These are phyloP conservation scores for Xylaria acuta DNA, from an alignment of 495 filamentous ascomycete genomes.

Conservation along the genomic window DNA sequence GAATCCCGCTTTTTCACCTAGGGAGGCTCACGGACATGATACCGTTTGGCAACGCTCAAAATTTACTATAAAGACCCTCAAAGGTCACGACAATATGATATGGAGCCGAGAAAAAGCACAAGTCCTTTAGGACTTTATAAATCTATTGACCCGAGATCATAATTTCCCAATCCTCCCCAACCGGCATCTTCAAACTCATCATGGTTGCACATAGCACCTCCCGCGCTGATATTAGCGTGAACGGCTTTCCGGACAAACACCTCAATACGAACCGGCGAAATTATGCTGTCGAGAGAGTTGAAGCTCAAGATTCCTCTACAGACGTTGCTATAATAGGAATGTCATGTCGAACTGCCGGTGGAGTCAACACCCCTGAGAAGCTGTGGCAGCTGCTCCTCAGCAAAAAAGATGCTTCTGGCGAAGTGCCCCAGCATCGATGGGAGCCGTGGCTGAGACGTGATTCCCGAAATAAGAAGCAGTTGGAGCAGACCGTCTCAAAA, in stretches of 20 bases:
- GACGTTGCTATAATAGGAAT: constrained; percentile 40
- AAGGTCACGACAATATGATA: not conserved
- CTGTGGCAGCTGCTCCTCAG: constrained; percentile 42
- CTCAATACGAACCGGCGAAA: not conserved
- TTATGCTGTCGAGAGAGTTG: not conserved
- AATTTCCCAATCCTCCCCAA: not conserved
- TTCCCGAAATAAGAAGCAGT: constrained; percentile 36
- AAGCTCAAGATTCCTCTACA: not conserved
- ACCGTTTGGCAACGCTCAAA: not conserved
- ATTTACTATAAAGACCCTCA: not conserved
- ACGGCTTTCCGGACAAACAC: not conserved
- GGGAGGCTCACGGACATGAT: not conserved
- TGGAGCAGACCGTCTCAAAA: constrained; percentile 28
- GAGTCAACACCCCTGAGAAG: constrained; percentile 38
- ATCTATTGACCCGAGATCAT: not conserved
- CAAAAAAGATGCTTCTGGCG: constrained; percentile 38
- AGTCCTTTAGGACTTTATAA: not conserved
- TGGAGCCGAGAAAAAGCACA: not conserved
- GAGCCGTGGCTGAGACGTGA: constrained; percentile 44
- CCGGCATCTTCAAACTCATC: not conserved
- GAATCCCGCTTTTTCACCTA: too few species aligned
- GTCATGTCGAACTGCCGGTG: constrained; percentile 42
- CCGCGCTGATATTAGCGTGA: not conserved
- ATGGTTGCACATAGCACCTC: constrained; percentile 10
- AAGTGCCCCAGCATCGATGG: constrained; percentile 35